Evolutionary conservation across 805 yeast genomes (phyloP).

Genomic region (Spathaspora arborariae): DNA sequence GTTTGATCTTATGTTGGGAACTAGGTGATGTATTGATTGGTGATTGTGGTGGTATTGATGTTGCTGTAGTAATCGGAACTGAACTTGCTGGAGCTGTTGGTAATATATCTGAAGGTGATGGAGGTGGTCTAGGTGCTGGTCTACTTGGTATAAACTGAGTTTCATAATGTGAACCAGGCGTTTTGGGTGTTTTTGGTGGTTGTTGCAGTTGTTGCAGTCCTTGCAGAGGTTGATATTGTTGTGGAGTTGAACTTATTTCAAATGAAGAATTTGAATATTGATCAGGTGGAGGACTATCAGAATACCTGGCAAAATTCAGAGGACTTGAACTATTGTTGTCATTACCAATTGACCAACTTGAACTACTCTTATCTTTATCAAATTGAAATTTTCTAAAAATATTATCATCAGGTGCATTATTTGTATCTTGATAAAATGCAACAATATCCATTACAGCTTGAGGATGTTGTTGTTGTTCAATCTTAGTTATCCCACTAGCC

Average conservation of each 20-base stretch:
- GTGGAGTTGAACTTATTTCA: constrained; percentile 2
- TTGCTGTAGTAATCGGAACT: not conserved
- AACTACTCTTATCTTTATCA: constrained; percentile 12
- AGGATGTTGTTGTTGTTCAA: constrained; percentile 88
- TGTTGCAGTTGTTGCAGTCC: not conserved
- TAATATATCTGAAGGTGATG: not conserved
- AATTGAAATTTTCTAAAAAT: constrained; percentile 42
- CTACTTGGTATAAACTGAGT: constrained; percentile 58
- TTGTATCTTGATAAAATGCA: constrained; percentile 69
- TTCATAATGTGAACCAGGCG: constrained; percentile 22
- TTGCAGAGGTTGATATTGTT: constrained; percentile 1
- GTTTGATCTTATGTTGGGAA: constrained; percentile 3
- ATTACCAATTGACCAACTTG: constrained; percentile 15
- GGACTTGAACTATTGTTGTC: constrained; percentile 16
- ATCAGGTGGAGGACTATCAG: not conserved
- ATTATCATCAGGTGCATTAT: constrained; percentile 38
- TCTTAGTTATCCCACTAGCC: constrained; percentile 82
- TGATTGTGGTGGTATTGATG: constrained; percentile 1
- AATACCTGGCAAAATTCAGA: not conserved
- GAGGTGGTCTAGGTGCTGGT: constrained; percentile 64
- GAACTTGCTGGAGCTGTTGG: not conserved
- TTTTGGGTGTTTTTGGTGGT: constrained; percentile 18
- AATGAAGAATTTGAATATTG: constrained; percentile 5
- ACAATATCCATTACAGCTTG: constrained; percentile 92
- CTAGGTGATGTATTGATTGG: constrained; percentile 1